A percentile compares a stretch with the other conserved stretches of the same genome.
phyloP scores from a whole-genome alignment of 768 basidiomycete species.

The Lactarius evosmus region DNA sequence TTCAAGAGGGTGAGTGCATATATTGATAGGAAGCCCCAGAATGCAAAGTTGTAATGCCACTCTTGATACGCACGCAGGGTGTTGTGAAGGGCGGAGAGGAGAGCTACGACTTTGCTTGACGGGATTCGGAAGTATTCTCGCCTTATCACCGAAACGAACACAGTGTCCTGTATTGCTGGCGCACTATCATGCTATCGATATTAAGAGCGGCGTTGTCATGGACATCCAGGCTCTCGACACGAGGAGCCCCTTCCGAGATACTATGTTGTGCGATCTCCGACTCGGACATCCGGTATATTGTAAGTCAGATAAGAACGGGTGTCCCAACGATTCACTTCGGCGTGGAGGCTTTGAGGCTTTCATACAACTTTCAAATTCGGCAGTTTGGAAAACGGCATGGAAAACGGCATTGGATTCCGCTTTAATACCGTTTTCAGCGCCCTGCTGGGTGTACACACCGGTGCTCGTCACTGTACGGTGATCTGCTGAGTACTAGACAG shows the following conservation, averaged over 20 bases:
- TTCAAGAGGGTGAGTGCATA: slow-evolving; percentile 34
- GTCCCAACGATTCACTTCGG: background rate
- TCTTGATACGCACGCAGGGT: slow-evolving; percentile 18
- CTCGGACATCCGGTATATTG: background rate
- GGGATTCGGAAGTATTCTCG: background rate
- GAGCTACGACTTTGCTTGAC: slow-evolving; percentile 5
- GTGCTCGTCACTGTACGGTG: too few species aligned
- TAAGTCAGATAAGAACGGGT: background rate
- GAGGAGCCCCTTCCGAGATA: background rate
- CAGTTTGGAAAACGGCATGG: background rate
- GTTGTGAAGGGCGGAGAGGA: slow-evolving; percentile 33
- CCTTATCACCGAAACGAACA: background rate
- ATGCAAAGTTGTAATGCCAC: slow-evolving; percentile 2
- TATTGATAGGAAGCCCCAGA: background rate
- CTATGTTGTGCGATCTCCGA: background rate
- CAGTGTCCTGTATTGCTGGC: background rate
- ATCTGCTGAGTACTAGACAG: background rate
- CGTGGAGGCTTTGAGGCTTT: background rate
- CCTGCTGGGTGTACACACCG: too few species aligned
- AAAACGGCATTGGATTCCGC: background rate
- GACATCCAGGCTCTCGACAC: background rate
- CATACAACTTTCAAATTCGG: background rate
- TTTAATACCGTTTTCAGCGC: background rate
- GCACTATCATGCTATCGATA: background rate
- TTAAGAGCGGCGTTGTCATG: background rate